Evolutionary conservation across 1,139 yeast species (phyloP), one percentile per base, ranked within the genome.

Genomic region (Torulaspora pretoriensis): DNA sequence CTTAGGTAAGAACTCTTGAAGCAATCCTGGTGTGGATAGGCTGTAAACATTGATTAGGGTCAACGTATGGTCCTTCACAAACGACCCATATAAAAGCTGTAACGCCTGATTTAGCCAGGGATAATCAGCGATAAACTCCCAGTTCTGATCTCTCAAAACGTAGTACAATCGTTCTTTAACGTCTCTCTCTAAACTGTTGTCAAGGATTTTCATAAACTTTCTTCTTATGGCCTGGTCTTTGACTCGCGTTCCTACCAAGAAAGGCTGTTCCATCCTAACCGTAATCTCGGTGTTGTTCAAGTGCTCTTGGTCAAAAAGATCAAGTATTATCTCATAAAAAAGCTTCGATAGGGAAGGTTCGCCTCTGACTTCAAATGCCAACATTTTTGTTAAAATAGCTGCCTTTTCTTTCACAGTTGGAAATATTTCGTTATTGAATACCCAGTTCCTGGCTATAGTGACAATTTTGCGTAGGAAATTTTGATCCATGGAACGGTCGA

Each of bases 401-500:
- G 98, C 97, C 63, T 94, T 92, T 60, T 94, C 98, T 61, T 94
- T 94, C 4, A 87, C 83, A 0, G 98, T 89, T 2, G 98, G 98
- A 71, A 90, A 90, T 30, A 87, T 74, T 53, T 89, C 95, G 47
- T 83, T 80, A 2, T 89, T 80, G 59, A 94, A 89, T 0, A 90
- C 95, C 97, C 98, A 94, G 13, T 75, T 76, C 57, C 90, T 78
- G 1, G 92, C 92, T 51, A 90, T 81, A 34, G 76, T 75, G 34
- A 92, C 80, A 43, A 92, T 85, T 60, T 84, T 84, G 51, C 78
- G 80, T 51, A 92, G 72, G 7, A 94, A 77, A 16, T 76, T 79
- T 50, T 80, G 80, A 58, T 90, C 96, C 48, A 82, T 74, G 1
- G 97, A 87, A 38, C 96, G 76, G 57, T 94, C 98, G 53, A 92